Evolutionary conservation across 768 basidiomycete species (phyloP).

Genomic region (Leccinellum albellum): DNA sequence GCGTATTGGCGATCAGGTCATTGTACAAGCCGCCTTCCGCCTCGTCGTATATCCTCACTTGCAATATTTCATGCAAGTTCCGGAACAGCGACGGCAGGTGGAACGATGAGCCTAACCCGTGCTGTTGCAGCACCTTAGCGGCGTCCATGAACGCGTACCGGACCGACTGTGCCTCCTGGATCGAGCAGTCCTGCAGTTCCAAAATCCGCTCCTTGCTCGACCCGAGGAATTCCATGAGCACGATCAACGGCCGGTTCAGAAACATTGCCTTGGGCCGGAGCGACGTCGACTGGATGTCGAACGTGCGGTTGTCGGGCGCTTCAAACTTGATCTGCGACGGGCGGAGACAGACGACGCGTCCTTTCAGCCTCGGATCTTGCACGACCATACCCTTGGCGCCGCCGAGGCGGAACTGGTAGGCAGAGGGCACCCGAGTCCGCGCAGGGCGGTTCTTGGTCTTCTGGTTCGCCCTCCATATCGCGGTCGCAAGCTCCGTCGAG

Average conservation of each 20-base stretch:
- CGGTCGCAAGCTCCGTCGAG: constrained; percentile 34
- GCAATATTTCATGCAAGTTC: constrained; percentile 33
- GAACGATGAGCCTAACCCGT: constrained; percentile 46
- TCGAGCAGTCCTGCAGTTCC: constrained; percentile 35
- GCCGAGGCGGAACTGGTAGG: constrained; percentile 42
- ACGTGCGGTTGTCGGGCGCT: constrained; percentile 31
- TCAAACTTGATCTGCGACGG: constrained; percentile 49
- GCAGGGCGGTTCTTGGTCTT: constrained; percentile 20
- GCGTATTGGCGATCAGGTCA: constrained; percentile 34
- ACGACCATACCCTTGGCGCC: constrained; percentile 50
- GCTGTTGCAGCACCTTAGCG: constrained; percentile 37
- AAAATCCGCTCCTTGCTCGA: constrained; percentile 33
- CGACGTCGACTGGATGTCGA: constrained; percentile 50
- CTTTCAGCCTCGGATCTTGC: constrained; percentile 36
- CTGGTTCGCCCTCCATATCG: constrained; percentile 37
- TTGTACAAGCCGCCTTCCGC: constrained; percentile 23
- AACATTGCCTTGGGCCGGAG: constrained; percentile 40
- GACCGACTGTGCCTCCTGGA: constrained; percentile 35
- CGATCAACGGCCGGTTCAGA: constrained; percentile 47
- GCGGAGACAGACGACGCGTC: constrained; percentile 37
- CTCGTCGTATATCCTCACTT: constrained; percentile 21
- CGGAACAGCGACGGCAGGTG: constrained; percentile 41
- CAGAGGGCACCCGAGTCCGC: constrained; percentile 32
- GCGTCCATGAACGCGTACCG: constrained; percentile 33
- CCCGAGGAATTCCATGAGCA: constrained; percentile 45